A percentile compares a stretch with the other conserved stretches of the same genome.
phyloP scores from a whole-genome alignment of 2,329 filamentous ascomycete genomes.

The Sporothrix variecibatus region DNA sequence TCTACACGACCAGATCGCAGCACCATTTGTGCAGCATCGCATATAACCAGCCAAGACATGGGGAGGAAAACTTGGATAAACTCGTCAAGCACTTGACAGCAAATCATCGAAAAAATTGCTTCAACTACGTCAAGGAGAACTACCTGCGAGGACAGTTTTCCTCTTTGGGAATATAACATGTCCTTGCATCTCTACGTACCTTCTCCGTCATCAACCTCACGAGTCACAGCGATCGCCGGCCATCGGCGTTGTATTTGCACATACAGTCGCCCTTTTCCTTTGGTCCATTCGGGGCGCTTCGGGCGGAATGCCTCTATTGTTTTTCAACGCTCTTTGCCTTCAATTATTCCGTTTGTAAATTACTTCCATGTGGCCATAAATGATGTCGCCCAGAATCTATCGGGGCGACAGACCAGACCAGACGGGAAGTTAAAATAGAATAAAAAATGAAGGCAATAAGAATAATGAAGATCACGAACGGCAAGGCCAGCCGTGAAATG shows the following conservation, averaged over 20 bases:
- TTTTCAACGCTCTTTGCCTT: background rate
- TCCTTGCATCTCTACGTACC: background rate
- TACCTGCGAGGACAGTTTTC: background rate
- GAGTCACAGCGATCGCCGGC: background rate
- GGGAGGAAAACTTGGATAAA: background rate
- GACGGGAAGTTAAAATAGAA: background rate
- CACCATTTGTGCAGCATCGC: background rate
- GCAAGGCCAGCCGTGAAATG: background rate
- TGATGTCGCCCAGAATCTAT: background rate
- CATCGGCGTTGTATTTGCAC: background rate
- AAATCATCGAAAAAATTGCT: background rate
- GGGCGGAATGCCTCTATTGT: background rate
- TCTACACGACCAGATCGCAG: background rate
- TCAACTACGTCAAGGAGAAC: background rate
- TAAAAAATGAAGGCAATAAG: background rate
- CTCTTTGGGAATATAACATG: background rate
- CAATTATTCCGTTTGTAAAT: background rate
- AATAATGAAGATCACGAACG: background rate
- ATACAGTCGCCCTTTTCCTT: background rate
- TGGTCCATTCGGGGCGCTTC: background rate
- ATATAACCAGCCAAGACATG: background rate
- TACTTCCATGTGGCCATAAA: constrained; percentile 4
- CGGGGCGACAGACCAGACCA: background rate
- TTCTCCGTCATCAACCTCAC: background rate
- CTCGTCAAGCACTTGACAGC: background rate